These are phyloP conservation scores for Millerozyma miso DNA, from an alignment of 805 yeast genomes.

Conservation along the genomic window DNA sequence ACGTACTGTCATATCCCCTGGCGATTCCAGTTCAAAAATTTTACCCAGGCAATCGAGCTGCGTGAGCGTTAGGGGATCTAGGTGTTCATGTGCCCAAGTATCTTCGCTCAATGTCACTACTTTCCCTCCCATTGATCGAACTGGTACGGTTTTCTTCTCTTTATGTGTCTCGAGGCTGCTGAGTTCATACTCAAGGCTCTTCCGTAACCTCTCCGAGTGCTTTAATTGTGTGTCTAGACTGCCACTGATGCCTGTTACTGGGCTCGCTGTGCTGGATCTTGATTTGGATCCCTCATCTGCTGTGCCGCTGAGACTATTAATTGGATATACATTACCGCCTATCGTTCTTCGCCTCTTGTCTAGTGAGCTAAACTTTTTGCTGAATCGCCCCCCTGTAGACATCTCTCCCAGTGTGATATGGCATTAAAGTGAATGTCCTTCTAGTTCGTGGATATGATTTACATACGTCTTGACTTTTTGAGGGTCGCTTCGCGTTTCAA, in stretches of 20 bases:
- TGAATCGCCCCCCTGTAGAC: constrained; percentile 4
- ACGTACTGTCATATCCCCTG: constrained; percentile 4
- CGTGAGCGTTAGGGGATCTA: neutral
- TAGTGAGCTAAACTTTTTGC: constrained; percentile 6
- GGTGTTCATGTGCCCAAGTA: neutral
- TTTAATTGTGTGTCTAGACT: neutral
- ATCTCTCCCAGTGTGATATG: too few species aligned
- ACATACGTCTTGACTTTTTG: neutral
- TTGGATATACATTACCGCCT: constrained; percentile 3
- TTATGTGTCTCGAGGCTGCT: neutral
- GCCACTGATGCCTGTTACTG: neutral
- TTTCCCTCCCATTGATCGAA: neutral
- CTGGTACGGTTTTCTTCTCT: neutral
- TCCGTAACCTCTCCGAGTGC: neutral
- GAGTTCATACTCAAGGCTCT: neutral
- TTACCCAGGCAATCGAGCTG: neutral
- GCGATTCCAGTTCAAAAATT: neutral
- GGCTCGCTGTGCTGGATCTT: neutral
- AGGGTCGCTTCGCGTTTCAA: neutral
- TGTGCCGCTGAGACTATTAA: constrained; percentile 1
- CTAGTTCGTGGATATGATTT: too few species aligned
- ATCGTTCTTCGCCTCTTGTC: constrained; percentile 4
- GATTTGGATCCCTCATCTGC: neutral
- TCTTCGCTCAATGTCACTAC: neutral
- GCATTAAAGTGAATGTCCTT: too few species aligned